Conservation (phyloP, 306 rosid genomes). For the Luffa aegyptiaca region DNA sequence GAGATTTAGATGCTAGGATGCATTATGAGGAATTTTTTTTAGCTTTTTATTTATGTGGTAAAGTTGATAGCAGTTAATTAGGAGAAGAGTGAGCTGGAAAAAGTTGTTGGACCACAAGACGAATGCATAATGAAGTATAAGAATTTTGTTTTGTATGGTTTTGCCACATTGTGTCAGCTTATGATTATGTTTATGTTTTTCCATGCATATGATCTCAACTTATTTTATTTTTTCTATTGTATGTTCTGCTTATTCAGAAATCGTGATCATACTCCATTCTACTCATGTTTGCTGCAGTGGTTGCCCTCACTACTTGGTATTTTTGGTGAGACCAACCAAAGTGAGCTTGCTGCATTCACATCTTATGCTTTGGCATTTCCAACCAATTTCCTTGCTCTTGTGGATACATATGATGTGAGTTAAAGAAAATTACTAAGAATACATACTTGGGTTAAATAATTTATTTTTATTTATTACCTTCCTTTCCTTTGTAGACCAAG, state of each 20-base stretch:
- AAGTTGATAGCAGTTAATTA: neutral
- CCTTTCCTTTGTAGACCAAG: neutral
- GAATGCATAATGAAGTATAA: neutral
- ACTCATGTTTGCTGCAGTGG: slow-evolving; percentile 48
- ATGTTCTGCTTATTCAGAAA: neutral
- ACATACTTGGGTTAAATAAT: neutral
- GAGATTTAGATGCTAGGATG: neutral
- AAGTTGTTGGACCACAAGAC: neutral
- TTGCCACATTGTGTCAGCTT: neutral
- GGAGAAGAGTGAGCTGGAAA: neutral
- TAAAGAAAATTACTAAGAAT: neutral
- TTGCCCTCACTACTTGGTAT: slow-evolving; percentile 38
- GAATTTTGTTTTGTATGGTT: neutral
- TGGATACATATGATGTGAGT: slow-evolving; percentile 95
- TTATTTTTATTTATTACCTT: neutral
- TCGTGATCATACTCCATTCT: neutral
- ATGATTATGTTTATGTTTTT: neutral
- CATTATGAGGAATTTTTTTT: neutral
- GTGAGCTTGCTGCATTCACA: slow-evolving; percentile 92
- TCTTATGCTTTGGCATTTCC: slow-evolving; percentile 98
- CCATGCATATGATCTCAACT: neutral
- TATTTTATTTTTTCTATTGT: neutral
- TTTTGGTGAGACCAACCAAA: slow-evolving; percentile 93
- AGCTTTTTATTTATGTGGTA: neutral
- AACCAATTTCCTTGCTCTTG: slow-evolving; percentile 78